Conservation (phyloP, 129 eudicot species). For the Chrysanthemum makinoi region DNA sequence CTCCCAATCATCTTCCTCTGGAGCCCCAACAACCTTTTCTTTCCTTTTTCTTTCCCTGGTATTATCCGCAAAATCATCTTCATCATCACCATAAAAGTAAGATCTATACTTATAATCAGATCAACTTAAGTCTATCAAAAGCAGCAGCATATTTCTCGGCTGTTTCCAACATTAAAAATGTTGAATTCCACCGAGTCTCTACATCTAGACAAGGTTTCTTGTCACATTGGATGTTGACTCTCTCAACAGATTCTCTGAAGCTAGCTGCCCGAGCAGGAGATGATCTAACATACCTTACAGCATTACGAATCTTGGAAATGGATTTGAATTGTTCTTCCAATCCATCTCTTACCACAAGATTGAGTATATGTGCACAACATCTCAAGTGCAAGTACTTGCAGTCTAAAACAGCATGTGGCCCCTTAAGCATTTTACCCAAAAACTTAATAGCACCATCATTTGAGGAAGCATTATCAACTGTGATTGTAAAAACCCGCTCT, state of each 20-base stretch:
- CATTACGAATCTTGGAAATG: neutral
- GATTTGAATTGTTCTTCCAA: constrained; percentile 3
- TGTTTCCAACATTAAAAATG: constrained; percentile 7
- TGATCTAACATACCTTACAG: neutral
- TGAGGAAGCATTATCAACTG: neutral
- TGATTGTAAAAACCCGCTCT: neutral
- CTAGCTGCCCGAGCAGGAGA: neutral
- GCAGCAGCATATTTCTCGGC: neutral
- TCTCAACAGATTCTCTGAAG: neutral
- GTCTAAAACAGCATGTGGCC: neutral
- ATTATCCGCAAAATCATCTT: no score
- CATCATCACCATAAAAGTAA: no score
- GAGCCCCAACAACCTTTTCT: no score
- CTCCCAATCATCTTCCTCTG: no score
- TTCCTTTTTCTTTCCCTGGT: no score
- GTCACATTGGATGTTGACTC: neutral
- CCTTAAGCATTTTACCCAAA: neutral
- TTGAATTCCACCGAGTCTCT: constrained; percentile 3
- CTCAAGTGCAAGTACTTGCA: neutral
- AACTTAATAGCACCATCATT: neutral
- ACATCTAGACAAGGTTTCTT: neutral
- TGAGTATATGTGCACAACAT: constrained; percentile 8
- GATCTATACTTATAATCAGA: no score
- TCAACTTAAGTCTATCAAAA: neutral
- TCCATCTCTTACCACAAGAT: neutral